These are phyloP conservation scores for Corymbia maculata DNA, from an alignment of 345 rosid genomes.

Conservation along the genomic window DNA sequence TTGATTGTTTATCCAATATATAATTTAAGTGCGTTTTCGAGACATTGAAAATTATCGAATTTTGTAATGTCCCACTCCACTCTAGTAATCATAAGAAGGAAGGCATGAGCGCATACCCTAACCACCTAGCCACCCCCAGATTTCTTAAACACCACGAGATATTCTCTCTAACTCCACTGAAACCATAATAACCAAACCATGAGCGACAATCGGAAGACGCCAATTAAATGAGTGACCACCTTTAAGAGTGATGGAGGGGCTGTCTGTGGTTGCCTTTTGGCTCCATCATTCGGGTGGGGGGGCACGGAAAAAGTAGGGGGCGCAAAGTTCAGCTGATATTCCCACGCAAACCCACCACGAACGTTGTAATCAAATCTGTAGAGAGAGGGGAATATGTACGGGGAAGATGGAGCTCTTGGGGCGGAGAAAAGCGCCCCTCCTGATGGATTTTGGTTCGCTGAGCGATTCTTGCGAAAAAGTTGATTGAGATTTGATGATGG, in stretches of 20 bases:
- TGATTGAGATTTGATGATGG: neutral
- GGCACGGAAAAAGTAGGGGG: neutral
- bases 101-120: neutral
- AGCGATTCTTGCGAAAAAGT: neutral
- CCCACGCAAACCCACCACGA: neutral
- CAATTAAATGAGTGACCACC: neutral
- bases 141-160: neutral
- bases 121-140: neutral
- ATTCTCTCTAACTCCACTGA: neutral
- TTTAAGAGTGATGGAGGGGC: neutral
- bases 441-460: neutral
- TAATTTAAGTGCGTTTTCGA: neutral
- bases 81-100: neutral
- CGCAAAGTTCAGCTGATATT: neutral
- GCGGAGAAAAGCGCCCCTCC: neutral
- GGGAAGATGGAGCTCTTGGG: neutral
- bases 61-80: neutral
- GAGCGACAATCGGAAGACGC: neutral
- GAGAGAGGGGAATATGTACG: neutral
- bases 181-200: neutral
- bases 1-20: neutral
- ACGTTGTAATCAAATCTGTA: neutral
- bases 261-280: neutral
- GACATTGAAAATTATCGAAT: neutral
- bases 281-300: neutral